Conservation (phyloP, 495 filamentous ascomycete genomes). For the Aspergillus incahuasiensis region DNA sequence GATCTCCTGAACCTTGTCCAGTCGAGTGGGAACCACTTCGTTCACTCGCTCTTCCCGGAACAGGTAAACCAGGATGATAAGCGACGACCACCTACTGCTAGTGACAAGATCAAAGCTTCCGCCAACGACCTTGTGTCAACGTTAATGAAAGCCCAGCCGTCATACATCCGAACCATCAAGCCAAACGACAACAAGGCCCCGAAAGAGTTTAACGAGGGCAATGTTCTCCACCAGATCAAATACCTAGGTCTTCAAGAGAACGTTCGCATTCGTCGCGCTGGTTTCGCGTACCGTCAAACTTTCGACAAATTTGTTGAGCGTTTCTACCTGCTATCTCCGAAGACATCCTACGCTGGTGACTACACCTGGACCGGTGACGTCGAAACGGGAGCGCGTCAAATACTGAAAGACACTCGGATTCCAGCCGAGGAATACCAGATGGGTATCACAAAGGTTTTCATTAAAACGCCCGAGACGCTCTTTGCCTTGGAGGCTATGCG, state of each 20-base stretch:
- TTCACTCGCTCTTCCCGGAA: slow-evolving; percentile 85
- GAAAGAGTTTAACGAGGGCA: slow-evolving; percentile 81
- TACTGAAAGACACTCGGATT: slow-evolving; percentile 93
- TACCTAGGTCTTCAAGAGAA: slow-evolving; percentile 99
- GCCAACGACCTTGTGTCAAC: slow-evolving; percentile 95
- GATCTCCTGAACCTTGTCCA: slow-evolving; percentile 86
- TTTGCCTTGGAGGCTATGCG: slow-evolving; percentile 98
- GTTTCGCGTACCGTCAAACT: slow-evolving; percentile 95
- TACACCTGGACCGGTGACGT: slow-evolving; percentile 92
- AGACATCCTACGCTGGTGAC: slow-evolving; percentile 92
- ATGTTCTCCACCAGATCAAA: slow-evolving; percentile 98
- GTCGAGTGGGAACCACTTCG: slow-evolving; percentile 75
- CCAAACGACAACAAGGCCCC: slow-evolving; percentile 98
- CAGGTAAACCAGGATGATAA: slow-evolving; percentile 95
- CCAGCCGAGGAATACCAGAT: slow-evolving; percentile 95
- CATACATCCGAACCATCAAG: slow-evolving; percentile 98
- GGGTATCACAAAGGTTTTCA: slow-evolving; percentile 95
- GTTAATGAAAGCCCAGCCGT: slow-evolving; percentile 93
- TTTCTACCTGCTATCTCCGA: slow-evolving; percentile 92
- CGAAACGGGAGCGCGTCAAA: slow-evolving; percentile 83
- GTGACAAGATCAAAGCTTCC: slow-evolving; percentile 94
- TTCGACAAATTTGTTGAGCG: slow-evolving; percentile 98
- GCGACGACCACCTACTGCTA: slow-evolving; percentile 86
- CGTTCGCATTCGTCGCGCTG: slow-evolving; percentile 92
- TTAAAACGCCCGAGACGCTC: slow-evolving; percentile 96